These are phyloP conservation scores for Chaetomium strumarium DNA, from an alignment of 2,329 filamentous ascomycete genomes.

Conservation along the genomic window DNA sequence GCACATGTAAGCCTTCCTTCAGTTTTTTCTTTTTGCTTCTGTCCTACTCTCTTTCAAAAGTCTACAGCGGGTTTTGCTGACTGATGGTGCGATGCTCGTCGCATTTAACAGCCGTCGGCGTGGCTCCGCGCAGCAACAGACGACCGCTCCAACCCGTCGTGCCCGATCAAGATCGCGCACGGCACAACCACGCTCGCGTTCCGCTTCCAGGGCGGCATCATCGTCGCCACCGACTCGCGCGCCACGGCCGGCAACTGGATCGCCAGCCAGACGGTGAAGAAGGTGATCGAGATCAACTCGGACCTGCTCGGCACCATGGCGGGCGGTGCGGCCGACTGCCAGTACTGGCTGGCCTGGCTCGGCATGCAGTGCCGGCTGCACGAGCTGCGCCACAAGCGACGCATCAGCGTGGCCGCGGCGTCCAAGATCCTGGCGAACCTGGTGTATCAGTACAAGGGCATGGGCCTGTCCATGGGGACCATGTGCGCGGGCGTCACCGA, in stretches of 20 bases:
- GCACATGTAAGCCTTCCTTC: conserved; percentile 60
- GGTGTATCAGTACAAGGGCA: conserved; percentile 97
- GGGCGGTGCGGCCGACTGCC: conserved; percentile 95
- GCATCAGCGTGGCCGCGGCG: conserved; percentile 93
- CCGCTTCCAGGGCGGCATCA: conserved; percentile 96
- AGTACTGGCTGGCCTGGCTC: conserved; percentile 99
- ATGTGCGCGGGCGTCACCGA: conserved; percentile 98
- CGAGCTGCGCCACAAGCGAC: conserved; percentile 97
- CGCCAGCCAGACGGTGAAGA: conserved; percentile 98
- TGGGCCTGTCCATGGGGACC: conserved; percentile 97
- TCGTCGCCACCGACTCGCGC: conserved; percentile 95
- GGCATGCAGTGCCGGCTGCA: conserved; percentile 99
- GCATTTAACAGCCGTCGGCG: conserved; percentile 68
- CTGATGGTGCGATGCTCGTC: background rate
- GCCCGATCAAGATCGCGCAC: conserved; percentile 99
- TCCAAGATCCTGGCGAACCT: conserved; percentile 98
- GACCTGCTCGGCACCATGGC: conserved; percentile 96
- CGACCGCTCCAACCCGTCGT: conserved; percentile 92
- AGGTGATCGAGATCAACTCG: conserved; percentile 98
- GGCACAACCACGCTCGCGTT: conserved; percentile 97
- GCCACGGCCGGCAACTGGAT: conserved; percentile 99
- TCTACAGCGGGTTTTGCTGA: too few species aligned
- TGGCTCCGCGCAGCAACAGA: conserved; percentile 97
- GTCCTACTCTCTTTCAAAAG: too few species aligned
- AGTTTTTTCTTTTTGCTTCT: background rate